Evolutionary conservation across 2,329 filamentous ascomycete species (phyloP), one percentile per base, ranked within the genome.

Genomic region (Ploettnerulaceae sp.): DNA sequence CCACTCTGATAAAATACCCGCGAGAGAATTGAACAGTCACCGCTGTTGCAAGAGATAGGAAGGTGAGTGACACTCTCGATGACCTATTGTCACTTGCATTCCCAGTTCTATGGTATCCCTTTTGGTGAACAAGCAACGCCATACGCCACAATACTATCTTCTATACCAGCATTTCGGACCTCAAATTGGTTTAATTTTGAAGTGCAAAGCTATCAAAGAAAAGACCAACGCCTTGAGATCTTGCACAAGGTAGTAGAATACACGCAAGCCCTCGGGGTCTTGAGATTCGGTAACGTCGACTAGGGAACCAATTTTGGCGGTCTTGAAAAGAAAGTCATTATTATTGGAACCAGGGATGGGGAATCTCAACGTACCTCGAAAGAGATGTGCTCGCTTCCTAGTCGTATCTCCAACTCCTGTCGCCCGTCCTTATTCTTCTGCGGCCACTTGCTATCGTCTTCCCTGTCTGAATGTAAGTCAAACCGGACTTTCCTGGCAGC

Each of bases 351-450:
- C 2, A 15, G 7, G 32, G 17, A 3, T 36, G 28, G 17, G 12
- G 22, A 11, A 22, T 1, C 7, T 25, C 12, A 36, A 17, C 48
- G 61, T 67, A 90, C 90, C 83, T 98, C 93, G 57, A 98, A 98
- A 1, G 89, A 94, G 58, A 98, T 97, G 67, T 97, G 91, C 55
- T 98, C 93, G 61, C 86, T 93, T 32, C 91, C 93, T 46, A 98
- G 67, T 38, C 90, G 79, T 49, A 98, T 96, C 68, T 98, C 93
- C 37, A 98, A 75, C 70, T 98, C 93, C 66, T 98, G 93, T 54
- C 91, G 81, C 26, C 93, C 93, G 61, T 98, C 93, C 71, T 97
- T 97, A 72, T 98, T 98, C 79, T 97, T 98, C 68, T 94, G 89
- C 0, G 93, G 93, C 93, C 93, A 98, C 67, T 96, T 96, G 20